Conservation (phyloP, 2,329 filamentous ascomycete genomes). For the Incumbomyces delicatus region DNA sequence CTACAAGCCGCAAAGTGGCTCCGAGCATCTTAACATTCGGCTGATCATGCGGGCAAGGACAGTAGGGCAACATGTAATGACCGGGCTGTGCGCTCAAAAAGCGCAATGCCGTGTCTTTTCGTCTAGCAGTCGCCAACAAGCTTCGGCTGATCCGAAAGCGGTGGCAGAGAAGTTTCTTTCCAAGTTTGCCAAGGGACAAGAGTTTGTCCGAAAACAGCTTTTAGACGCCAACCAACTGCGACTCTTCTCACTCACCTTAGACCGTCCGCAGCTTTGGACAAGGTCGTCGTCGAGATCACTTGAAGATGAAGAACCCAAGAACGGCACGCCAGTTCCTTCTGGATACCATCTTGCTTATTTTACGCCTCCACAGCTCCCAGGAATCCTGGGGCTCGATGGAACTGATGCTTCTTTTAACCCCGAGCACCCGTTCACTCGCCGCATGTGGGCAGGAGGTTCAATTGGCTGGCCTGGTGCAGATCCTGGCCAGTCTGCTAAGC, state of each 20-base stretch:
- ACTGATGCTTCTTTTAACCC: conserved; percentile 54
- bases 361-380: conserved; percentile 47
- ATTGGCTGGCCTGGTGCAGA: conserved; percentile 40
- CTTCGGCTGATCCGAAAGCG: conserved; percentile 11
- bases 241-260: conserved; percentile 50
- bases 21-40: too few relatives aligned
- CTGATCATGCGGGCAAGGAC: conserved; percentile 1
- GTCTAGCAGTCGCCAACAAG: neutral
- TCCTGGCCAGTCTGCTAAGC: conserved; percentile 19
- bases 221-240: conserved; percentile 56
- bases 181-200: conserved; percentile 33
- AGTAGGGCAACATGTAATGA: conserved; percentile 1
- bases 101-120: neutral
- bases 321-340: conserved; percentile 44
- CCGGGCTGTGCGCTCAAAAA: neutral
- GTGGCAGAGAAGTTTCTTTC: conserved; percentile 28
- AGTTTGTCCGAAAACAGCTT: conserved; percentile 39
- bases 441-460: conserved; percentile 59
- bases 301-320: conserved; percentile 26
- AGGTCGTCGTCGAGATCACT: conserved; percentile 25
- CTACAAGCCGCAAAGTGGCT: too few relatives aligned
- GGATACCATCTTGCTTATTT: conserved; percentile 58
- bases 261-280: conserved; percentile 37
- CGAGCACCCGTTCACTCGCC: conserved; percentile 48
- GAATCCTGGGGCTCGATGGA: conserved; percentile 49